A percentile compares a stretch with the other conserved stretches of the same genome.
Conservation (phyloP, 441 rosid genomes). For the Viola pubescens region DNA sequence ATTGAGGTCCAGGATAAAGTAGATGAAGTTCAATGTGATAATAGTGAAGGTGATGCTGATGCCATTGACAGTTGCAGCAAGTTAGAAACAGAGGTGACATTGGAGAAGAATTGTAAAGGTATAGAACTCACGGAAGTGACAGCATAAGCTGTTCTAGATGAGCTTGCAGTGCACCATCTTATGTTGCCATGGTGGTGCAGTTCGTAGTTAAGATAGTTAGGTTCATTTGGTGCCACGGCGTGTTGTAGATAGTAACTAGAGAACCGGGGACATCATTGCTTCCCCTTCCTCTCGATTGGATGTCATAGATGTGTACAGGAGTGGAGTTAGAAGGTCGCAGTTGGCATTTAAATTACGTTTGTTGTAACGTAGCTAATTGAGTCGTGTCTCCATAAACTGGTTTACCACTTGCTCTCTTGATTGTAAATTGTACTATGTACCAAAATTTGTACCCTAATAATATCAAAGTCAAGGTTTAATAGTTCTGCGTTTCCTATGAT, state of each 20-base stretch:
- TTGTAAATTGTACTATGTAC: conserved; percentile 20
- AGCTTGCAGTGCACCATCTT: conserved; percentile 14
- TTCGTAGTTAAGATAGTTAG: conserved; percentile 14
- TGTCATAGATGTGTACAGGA: conserved; percentile 33
- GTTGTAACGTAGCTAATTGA: conserved; percentile 13
- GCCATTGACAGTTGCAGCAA: conserved; percentile 23
- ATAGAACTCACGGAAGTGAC: conserved; percentile 37
- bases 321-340: conserved; percentile 26
- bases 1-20: conserved; percentile 22
- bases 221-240: conserved; percentile 16
- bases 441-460: conserved; percentile 12
- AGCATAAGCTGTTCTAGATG: conserved; percentile 27
- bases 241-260: conserved; percentile 39
- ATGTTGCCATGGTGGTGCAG: conserved; percentile 21
- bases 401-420: conserved; percentile 12
- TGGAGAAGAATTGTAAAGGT: conserved; percentile 26
- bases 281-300: conserved; percentile 21
- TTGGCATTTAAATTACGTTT: conserved; percentile 17
- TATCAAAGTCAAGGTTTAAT: conserved; percentile 10
- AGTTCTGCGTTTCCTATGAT: not conserved
- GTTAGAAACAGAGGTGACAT: not conserved
- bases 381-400: conserved; percentile 5
- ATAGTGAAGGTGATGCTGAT: conserved; percentile 13
- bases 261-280: conserved; percentile 19
- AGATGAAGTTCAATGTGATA: conserved; percentile 15